Base-by-base conservation (phyloP, 768 basidiomycete genomes). In the Boletus rubroflammeus region DNA sequence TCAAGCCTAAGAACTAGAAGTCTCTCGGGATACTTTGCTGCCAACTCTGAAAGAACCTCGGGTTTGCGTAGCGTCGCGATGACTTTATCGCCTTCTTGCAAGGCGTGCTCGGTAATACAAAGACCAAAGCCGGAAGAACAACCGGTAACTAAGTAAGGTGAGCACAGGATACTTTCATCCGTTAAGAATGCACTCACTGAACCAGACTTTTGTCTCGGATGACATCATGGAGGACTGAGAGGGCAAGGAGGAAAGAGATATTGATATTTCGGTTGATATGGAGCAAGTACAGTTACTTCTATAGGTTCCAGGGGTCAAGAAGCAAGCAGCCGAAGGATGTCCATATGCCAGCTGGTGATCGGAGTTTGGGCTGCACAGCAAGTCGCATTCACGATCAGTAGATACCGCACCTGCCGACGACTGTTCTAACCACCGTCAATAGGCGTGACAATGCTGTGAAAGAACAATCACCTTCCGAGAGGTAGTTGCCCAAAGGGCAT, bases 41-140 rank as follows among this genome's bases (percentile, higher is more conserved):
- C 50, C 15, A 71, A 66, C 17, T 68, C 66, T 19, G 58, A 51
- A 28, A 77, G 63, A 28, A 54, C 62, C 15, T 59, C 66, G 6
- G 75, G 75, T 49, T 64, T 73, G 42, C 77, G 75, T 28, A 76
- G 57, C n/a, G 78, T 78, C 9, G 79, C 78, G 52, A 76, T 66
- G 47, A 69, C 77, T 7, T 52, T 70, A 39, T 76, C 75, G 17
- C 77, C 77, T 8, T 60, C 64, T 13, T 51, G 35, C 38, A 79
- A 67, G 43, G 64, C 72, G 3, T 51, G 11, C 51, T 74, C 63
- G 2, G 66, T 61, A 23, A 73, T 60, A 23, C 58, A 47, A n/a
- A 63, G 70, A 6, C 76, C 77, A 41, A 78, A 70, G 28, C 77
- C 76, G 0, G 73, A 66, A 11, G 73, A 74, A 5, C 70, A 60